Conservation (phyloP, 495 filamentous ascomycete species). For the Talaromyces wortmannii region DNA sequence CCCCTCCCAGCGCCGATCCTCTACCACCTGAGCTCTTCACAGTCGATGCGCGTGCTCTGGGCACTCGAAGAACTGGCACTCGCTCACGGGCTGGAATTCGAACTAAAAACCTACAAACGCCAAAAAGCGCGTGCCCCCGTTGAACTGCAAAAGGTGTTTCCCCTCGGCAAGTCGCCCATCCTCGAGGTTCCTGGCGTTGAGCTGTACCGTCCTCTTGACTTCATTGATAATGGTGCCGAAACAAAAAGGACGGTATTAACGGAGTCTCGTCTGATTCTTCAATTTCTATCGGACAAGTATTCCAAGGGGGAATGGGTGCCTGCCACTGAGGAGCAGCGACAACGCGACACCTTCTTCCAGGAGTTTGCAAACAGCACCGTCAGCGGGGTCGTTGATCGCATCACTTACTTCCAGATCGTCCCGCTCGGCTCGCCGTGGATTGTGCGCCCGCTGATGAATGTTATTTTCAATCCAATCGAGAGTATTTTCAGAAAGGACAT, state of each 20-base stretch:
- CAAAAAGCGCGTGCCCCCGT: constrained; percentile 2
- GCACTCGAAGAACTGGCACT: constrained; percentile 7
- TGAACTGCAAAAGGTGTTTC: constrained; percentile 2
- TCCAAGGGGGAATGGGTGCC: constrained; percentile 3
- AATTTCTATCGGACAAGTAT: constrained; percentile 7
- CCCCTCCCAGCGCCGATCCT: background rate
- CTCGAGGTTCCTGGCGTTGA: constrained; percentile 3
- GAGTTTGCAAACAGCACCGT: constrained; percentile 6
- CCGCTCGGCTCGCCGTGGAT: background rate
- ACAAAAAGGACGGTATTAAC: constrained; percentile 1
- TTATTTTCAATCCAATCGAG: constrained; percentile 5
- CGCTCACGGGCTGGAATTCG: background rate
- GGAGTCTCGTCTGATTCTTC: constrained; percentile 7
- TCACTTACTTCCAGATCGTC: constrained; percentile 5
- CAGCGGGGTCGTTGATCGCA: background rate
- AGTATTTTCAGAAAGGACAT: background rate
- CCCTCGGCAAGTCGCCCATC: constrained; percentile 6
- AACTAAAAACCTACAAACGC: constrained; percentile 3
- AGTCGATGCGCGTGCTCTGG: constrained; percentile 8
- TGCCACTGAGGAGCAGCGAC: background rate
- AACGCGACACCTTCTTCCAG: constrained; percentile 3
- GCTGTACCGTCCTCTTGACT: constrained; percentile 1
- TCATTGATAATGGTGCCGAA: background rate
- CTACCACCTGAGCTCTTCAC: constrained; percentile 4
- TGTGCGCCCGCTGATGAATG: background rate